Base-by-base conservation (phyloP, 2,329 filamentous ascomycete genomes). In the Claviceps humidiphila region DNA sequence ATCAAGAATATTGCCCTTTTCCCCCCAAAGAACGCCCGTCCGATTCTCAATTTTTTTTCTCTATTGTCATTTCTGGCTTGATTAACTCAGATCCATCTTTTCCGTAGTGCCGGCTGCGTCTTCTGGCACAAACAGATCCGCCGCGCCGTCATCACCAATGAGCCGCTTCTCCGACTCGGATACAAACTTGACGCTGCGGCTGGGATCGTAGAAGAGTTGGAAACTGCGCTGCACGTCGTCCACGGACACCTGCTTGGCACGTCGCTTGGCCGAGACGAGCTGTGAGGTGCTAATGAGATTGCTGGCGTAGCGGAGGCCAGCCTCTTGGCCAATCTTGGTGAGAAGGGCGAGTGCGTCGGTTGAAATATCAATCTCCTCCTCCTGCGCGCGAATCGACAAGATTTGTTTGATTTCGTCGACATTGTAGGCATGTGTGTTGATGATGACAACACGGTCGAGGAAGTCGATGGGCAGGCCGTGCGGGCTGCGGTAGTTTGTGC, bases 281-380 rank as follows among this genome's bases (percentile, higher is more conserved):
- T 95, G 86, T 5, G 89, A 93, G 1, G 93, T 96, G 22, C 87
- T 95, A 69, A 98, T 96, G 52, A 98, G 82, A 66, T 98, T 96
- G 73, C 89, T 94, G n/a, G 90, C 91, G 66, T 98, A 98, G 60
- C 93, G 80, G 49, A 98, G 76, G 24, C 91, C 91, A 1, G 89
- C 84, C 68, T 98, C 93, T 63, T 90, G 80, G 34, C 90, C 93
- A 61, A 97, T 95, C 75, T 97, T 97, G 56, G 93, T 95, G 40
- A 98, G 79, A 14, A 98, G 78, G 1, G 90, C 90, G 13, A 98
- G 78, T 0, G 93, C 91, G 65, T 97, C 90, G 5, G 90, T 78
- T 0, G 87, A 87, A 38, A 96, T 73, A 57, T 98, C 93, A 48
- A 98, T 84, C 66, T 98, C 93, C 66, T 98, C 93, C 68, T 98